Base-by-base conservation (phyloP, 208 protist species). In the Strigomonas culicis region DNA sequence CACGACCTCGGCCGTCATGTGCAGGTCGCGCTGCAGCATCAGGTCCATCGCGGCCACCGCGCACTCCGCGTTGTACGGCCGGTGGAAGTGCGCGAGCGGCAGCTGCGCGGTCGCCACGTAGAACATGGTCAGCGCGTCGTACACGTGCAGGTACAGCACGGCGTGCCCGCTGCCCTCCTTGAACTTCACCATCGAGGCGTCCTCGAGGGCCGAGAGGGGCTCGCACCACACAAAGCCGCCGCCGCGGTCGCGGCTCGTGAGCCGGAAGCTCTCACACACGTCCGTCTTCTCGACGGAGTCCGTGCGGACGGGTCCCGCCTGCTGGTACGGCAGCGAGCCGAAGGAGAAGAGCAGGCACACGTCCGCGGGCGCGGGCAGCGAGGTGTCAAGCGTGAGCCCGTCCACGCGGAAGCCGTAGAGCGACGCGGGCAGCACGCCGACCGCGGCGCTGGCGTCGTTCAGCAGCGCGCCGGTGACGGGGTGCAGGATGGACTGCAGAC, bases 51-150 rank as follows among this genome's bases (percentile, higher is more conserved):
- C 61, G 13, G 70, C 68, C 31, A 88, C 56, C 17, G 74, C 79
- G 44, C 77, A 80, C 63, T 78, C 80, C 21, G 84, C 74, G 51
- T 85, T 79, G 70, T 79, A 72, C 1, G 90, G 86, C 1, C 90
- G 82, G 25, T 72, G 82, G 73, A 95, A 95, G 58, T 82, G 70
- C 15, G 76, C 46, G 19, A 95, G 64, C 17, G 79, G 68, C 15
- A 95, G 52, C 3, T 64, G 55, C 3, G 82, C 82, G 47, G 80
- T 92, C 17, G 74, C 76, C 21, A 93, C 57, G 76, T 95, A 95
- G 72, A 95, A 95, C 90, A 95, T 95, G 17, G 77, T 92, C 27
- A 93, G 74, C 7, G 86, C 90, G 63, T 95, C 75, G 73, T 92
- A 95, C 2, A 93, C 28, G 66, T 95, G 90, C 43, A 95, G 64